These are phyloP conservation scores for Cordia subcordata DNA, from an alignment of 257 asterid species.

Conservation along the genomic window DNA sequence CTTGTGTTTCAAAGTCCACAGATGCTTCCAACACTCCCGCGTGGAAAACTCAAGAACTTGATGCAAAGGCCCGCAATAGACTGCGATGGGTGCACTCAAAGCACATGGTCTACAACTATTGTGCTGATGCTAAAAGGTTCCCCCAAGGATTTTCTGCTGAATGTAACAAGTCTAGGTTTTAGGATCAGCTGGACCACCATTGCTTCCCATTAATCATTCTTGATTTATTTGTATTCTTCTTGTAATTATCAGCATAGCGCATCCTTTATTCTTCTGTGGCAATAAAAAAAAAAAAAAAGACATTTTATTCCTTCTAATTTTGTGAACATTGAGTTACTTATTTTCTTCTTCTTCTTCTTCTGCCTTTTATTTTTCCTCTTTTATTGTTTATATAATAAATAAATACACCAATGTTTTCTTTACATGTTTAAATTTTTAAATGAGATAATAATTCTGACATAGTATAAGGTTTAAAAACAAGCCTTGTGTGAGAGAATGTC, in stretches of 20 bases:
- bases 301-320: no score
- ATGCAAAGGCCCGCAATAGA: conserved; percentile 18
- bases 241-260: neutral
- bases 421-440: no score
- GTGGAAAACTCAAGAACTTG: conserved; percentile 20
- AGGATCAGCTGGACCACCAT: neutral
- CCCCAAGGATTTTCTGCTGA: conserved; percentile 15
- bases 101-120: conserved; percentile 20
- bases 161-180: conserved; percentile 21
- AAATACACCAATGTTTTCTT: no score
- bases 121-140: conserved; percentile 19
- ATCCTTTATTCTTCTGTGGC: neutral
- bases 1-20: neutral
- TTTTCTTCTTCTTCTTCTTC: no score
- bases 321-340: no score
- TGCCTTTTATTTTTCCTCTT: no score
- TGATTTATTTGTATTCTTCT: no score
- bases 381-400: no score
- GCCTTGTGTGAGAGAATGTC: no score
- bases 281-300: no score
- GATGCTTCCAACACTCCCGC: conserved; percentile 2
- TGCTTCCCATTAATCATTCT: neutral
- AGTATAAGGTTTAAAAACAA: no score
- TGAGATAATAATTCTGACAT: no score
- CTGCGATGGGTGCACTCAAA: conserved; percentile 19